A percentile compares a stretch with the other conserved stretches of the same genome.
Evolutionary conservation across 73 alveolate species (phyloP).

Genomic region (Paramecium bursaria): DNA sequence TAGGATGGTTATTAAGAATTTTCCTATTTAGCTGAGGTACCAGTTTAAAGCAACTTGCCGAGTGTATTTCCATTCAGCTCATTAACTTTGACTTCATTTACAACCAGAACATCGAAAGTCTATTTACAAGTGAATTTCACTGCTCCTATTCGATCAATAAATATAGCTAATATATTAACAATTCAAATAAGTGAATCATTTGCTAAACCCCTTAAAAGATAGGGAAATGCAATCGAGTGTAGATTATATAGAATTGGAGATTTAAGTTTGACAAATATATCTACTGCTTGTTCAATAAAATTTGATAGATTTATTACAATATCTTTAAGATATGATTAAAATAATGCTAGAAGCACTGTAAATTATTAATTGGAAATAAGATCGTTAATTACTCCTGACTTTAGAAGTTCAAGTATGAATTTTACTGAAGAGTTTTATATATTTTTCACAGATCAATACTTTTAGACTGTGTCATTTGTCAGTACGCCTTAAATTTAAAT

Average conservation of each 20-base stretch:
- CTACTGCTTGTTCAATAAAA: not conserved
- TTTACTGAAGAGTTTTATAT: not conserved
- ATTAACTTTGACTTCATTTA: not conserved
- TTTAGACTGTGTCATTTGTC: not conserved
- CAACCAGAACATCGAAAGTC: constrained; percentile 21
- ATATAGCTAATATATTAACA: not conserved
- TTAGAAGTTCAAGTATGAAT: not conserved
- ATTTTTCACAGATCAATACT: not conserved
- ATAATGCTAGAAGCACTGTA: not conserved
- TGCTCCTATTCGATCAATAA: constrained; percentile 44
- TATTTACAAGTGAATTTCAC: constrained; percentile 25
- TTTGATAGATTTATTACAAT: not conserved
- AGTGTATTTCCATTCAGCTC: not conserved
- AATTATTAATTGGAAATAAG: constrained; percentile 34
- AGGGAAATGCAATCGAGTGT: not conserved
- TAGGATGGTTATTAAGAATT: not conserved
- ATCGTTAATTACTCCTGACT: constrained; percentile 40
- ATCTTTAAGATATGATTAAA: not conserved
- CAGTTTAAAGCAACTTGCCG: constrained; percentile 12
- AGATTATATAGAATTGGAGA: constrained; percentile 25
- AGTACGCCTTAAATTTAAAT: constrained; percentile 2
- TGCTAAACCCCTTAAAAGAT: constrained; percentile 6
- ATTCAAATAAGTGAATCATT: constrained; percentile 5
- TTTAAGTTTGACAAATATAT: not conserved
- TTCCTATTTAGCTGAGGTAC: not conserved